Evolutionary conservation across 148 eudicot genomes (phyloP).

Genomic region (Rhododendron ovatum): DNA sequence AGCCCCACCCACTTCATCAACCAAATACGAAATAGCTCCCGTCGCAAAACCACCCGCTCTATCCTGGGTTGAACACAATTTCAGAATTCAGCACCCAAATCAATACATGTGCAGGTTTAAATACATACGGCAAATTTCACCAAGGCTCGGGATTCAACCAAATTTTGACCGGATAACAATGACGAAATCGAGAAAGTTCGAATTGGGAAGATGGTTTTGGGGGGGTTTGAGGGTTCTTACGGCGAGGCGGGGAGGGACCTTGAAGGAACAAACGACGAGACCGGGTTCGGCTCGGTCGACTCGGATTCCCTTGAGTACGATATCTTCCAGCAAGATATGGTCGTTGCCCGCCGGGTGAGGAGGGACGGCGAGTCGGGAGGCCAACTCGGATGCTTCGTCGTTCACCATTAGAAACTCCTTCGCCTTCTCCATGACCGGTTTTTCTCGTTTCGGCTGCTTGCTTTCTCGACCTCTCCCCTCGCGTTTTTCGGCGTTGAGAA

Average conservation of each 20-base stretch:
- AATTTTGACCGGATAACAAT: not conserved
- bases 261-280: slow-evolving; percentile 47
- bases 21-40: slow-evolving; percentile 79
- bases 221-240: slow-evolving; percentile 27
- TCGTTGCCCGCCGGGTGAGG: slow-evolving; percentile 42
- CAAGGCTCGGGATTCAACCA: not conserved
- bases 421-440: slow-evolving; percentile 41
- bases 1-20: slow-evolving; percentile 70
- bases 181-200: not conserved
- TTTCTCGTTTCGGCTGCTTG: not conserved
- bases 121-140: no score
- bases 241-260: slow-evolving; percentile 58
- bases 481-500: no score
- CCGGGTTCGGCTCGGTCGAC: slow-evolving; percentile 66
- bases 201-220: not conserved
- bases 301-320: slow-evolving; percentile 54
- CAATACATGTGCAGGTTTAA: not conserved
- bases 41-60: slow-evolving; percentile 43
- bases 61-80: slow-evolving; percentile 32
- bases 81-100: not conserved
- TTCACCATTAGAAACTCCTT: slow-evolving; percentile 21
- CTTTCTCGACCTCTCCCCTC: not conserved
- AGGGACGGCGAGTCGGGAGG: slow-evolving; percentile 37
- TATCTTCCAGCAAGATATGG: slow-evolving; percentile 56
- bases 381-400: slow-evolving; percentile 29